A percentile compares a stretch with the other conserved stretches of the same genome.
Evolutionary conservation across 345 rosid genomes (phyloP).

Genomic region (Hibiscus tridactylites): DNA sequence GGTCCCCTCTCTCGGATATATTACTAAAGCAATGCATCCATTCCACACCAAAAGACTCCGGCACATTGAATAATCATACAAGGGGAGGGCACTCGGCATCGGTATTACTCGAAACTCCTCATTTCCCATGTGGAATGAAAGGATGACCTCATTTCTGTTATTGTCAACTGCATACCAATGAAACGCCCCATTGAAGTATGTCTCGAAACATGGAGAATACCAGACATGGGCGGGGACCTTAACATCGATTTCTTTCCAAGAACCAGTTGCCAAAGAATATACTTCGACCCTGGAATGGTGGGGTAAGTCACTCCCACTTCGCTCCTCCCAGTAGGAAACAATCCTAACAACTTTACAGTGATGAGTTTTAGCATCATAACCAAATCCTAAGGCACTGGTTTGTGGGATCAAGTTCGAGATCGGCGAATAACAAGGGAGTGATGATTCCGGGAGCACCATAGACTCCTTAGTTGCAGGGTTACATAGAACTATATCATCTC

Average conservation of each 20-base stretch:
- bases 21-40: conserved; percentile 1
- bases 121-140: conserved; percentile 8
- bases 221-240: conserved; percentile 9
- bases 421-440: conserved; percentile 1
- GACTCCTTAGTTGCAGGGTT: conserved; percentile 12
- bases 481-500: conserved; percentile 11
- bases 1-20: neutral
- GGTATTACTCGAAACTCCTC: conserved; percentile 5
- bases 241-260: conserved; percentile 10
- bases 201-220: conserved; percentile 10
- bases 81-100: conserved; percentile 1
- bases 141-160: conserved; percentile 8
- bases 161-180: conserved; percentile 3
- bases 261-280: conserved; percentile 1
- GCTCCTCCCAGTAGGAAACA: conserved; percentile 8
- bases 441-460: conserved; percentile 2
- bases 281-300: conserved; percentile 10
- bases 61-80: neutral
- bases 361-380: conserved; percentile 4
- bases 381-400: conserved; percentile 11
- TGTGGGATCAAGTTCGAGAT: neutral
- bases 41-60: conserved; percentile 8
- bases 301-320: neutral
- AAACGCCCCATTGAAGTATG: conserved; percentile 7
- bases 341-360: conserved; percentile 9